Evolutionary conservation across 805 yeast genomes (phyloP).

Genomic region (Cyberlindnera veronae): DNA sequence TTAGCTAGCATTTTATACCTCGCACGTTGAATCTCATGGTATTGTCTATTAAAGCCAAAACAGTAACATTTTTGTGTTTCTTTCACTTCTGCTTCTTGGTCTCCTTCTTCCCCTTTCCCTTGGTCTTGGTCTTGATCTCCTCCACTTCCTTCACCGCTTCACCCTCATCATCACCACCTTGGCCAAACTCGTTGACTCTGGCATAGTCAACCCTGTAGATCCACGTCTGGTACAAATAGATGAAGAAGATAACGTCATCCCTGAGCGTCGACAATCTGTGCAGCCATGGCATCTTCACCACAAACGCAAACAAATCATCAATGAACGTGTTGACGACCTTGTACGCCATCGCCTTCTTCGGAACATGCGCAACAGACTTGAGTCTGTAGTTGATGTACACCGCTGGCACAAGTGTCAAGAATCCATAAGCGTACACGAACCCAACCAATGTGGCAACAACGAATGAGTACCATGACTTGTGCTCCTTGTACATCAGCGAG

Average conservation of each 20-base stretch:
- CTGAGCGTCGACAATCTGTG: slow-evolving; percentile 39
- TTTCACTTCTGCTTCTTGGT: slow-evolving; percentile 5
- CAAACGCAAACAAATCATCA: slow-evolving; percentile 39
- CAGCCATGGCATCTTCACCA: slow-evolving; percentile 40
- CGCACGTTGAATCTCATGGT: no score
- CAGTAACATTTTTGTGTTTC: no score
- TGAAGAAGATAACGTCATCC: slow-evolving; percentile 39
- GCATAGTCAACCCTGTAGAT: slow-evolving; percentile 37
- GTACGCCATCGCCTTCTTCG: slow-evolving; percentile 38
- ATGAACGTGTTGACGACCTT: slow-evolving; percentile 40
- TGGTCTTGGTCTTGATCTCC: background rate
- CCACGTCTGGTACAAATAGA: slow-evolving; percentile 39
- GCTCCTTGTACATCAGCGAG: slow-evolving; percentile 35
- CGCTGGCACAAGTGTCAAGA: slow-evolving; percentile 37
- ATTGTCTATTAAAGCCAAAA: no score
- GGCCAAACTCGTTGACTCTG: slow-evolving; percentile 36
- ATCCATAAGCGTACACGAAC: slow-evolving; percentile 40
- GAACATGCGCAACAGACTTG: slow-evolving; percentile 41
- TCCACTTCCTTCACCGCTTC: slow-evolving; percentile 11
- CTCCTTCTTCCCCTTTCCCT: slow-evolving; percentile 2
- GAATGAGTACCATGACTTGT: slow-evolving; percentile 42
- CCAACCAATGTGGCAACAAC: slow-evolving; percentile 37
- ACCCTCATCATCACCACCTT: slow-evolving; percentile 29
- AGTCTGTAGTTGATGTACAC: slow-evolving; percentile 40
- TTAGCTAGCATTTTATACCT: no score